Base-by-base conservation (phyloP, 192 early-diverging fungal species). In the Geranomyces michiganensis region DNA sequence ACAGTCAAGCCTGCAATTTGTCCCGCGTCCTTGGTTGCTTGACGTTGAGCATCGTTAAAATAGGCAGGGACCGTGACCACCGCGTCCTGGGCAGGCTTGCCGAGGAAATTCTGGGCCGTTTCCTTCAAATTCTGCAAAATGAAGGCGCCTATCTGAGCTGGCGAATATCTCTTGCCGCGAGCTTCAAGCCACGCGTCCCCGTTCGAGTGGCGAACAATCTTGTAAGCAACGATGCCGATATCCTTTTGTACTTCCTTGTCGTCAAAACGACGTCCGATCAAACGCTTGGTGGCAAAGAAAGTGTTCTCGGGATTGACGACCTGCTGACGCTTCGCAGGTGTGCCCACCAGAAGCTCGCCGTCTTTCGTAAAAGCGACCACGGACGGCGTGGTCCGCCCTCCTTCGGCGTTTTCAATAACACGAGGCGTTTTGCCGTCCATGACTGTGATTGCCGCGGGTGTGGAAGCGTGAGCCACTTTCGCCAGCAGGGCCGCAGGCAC, bases 101-200 rank as follows among this genome's bases (percentile, higher is more conserved):
- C 91, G 45, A 96, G 68, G 78, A 84, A 87, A 22, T 70, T 70
- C 62, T 88, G 84, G 10, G 97, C 95, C 27, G 95, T 97, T 75
- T 99, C 97, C 88, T 97, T 97, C 96, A 99, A 95, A 85, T 99
- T 99, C 74, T 90, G 88, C n/a, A 98, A 87, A n/a, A 97, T 87
- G 78, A 96, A 98, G 31, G 88, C 97, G 73, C 96, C 95, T 56
- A 99, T 92, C 84, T 99, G 96, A 0, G 93, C 84, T 7, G 97
- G 97, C 65, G 91, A 93, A 88, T 98, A 99, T 78, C 85, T 91
- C 80, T 99, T 95, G 19, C 93, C 97, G 63, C 91, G 86, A 15
- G 94, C 89, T 79, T 96, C 93, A 14, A 99, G 89, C 96, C 96
- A 98, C n/a, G 95, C 97, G 78, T 99, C 96, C 21, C 95, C 95